Evolutionary conservation across 1,284 basidiomycete genomes (phyloP).

Genomic region (Psilocybe mexicana): DNA sequence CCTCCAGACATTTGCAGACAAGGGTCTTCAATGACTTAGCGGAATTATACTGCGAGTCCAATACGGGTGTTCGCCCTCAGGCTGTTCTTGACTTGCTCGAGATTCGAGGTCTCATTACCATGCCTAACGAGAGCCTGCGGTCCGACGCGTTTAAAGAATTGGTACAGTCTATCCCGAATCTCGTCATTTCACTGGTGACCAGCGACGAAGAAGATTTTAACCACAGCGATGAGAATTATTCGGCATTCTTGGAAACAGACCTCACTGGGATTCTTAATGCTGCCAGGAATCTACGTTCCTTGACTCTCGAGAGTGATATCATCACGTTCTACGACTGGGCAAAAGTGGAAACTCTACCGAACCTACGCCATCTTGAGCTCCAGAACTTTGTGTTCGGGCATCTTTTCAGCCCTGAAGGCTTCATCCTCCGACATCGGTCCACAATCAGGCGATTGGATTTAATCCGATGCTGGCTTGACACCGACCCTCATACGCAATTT

Average conservation of each 20-base stretch:
- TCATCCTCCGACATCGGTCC: neutral
- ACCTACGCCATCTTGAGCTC: neutral
- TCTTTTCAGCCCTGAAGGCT: neutral
- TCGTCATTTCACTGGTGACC: constrained; percentile 1
- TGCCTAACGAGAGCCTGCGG: neutral
- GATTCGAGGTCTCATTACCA: neutral
- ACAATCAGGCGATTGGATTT: neutral
- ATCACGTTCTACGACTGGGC: neutral
- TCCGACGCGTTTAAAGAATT: neutral
- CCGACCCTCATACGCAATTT: neutral
- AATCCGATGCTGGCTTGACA: neutral
- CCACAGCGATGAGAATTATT: neutral
- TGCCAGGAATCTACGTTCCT: neutral
- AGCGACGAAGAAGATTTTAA: constrained; percentile 1
- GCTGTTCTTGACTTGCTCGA: neutral
- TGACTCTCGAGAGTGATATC: constrained; percentile 1
- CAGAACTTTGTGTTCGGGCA: neutral
- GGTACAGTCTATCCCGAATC: neutral
- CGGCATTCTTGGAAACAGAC: neutral
- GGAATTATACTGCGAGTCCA: neutral
- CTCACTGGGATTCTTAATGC: neutral
- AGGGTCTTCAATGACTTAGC: neutral
- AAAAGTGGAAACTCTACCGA: neutral
- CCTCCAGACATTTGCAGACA: neutral
- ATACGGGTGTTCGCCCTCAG: too few relatives aligned